Base-by-base conservation (phyloP, 2,329 filamentous ascomycete species). In the Penicillium sp. region DNA sequence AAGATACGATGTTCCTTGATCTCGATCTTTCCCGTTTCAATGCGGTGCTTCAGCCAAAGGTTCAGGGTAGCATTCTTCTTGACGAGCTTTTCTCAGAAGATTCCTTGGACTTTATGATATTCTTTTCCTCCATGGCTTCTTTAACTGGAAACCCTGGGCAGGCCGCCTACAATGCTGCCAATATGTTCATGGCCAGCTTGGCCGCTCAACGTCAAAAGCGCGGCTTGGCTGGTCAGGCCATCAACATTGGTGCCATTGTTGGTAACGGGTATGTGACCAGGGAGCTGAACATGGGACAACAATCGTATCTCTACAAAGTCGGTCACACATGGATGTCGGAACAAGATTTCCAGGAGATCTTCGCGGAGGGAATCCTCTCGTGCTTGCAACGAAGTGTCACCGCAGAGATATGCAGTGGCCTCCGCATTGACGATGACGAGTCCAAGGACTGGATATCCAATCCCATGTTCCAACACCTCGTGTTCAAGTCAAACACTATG, bases 51-150 rank as follows among this genome's bases (percentile, higher is more conserved):
- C 70, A 67, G 25, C 64, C 76, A 0, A 81, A 80, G 59, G 67
- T 73, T 2, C 35, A 66, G 3, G 71, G 68, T 3, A 67, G 64
- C 17, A 39, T 65, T 22, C 22, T 67, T 17, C 52, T 69, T 1
- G 62, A 68, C 38, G 67, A 69, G 28, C 48, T 69, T 0, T 68
- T 68, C 57, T 52, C 63, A 6, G 59, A 71, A 59, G 41, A 67
- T 61, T 54, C 66, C 42, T 67, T 82, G 8, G 79, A 81, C 54
- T 82, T 81, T 63, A 80, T 81, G 66, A 63, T 81, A 15, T 65
- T 78, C 28, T 66, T 80, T 5, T 78, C 77, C 0, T 81, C 78
- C 0, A 64, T 75, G 12, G 68, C 70, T 17, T 73, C 74, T 1
- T 68, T 76, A 10, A 66, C 78, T 34, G 73, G 75, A 8, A 69